These are phyloP conservation scores for Hanseniaspora nectarophila DNA, from an alignment of 805 yeast genomes.

Conservation along the genomic window DNA sequence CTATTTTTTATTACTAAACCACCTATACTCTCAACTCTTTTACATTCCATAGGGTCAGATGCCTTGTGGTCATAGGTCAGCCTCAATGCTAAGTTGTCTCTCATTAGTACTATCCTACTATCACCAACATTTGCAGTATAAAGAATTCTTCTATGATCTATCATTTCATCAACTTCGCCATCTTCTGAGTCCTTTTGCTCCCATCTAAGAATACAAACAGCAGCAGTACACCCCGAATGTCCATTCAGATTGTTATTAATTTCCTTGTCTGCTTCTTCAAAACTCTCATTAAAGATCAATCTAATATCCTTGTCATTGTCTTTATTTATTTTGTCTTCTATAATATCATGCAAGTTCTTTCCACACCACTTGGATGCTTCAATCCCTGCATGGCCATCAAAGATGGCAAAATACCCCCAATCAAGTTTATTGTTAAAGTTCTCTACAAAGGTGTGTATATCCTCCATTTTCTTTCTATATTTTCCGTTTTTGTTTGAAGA, in stretches of 20 bases:
- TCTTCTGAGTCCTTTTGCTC: constrained; percentile 34
- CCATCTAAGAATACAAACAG: constrained; percentile 84
- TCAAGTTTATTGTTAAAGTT: constrained; percentile 83
- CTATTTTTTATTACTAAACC: constrained; percentile 82
- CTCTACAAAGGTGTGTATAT: constrained; percentile 84
- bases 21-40: constrained; percentile 64
- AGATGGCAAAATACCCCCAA: constrained; percentile 90
- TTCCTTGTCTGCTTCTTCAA: constrained; percentile 60
- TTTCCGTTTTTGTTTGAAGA: constrained; percentile 77
- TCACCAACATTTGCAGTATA: constrained; percentile 96
- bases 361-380: constrained; percentile 94
- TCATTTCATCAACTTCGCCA: constrained; percentile 22
- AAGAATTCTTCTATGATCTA: constrained; percentile 54
- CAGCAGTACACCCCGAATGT: constrained; percentile 88
- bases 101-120: constrained; percentile 65
- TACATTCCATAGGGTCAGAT: constrained; percentile 62
- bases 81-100: constrained; percentile 64
- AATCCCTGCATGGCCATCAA: constrained; percentile 95
- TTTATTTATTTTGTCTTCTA: constrained; percentile 45
- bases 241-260: constrained; percentile 52
- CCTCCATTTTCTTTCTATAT: constrained; percentile 87
- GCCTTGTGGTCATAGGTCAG: constrained; percentile 91
- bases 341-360: constrained; percentile 57
- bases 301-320: constrained; percentile 45
- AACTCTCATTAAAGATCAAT: constrained; percentile 54